Evolutionary conservation across 163 green algal species (phyloP).

Genomic region (Prototheca wickerhamii): DNA sequence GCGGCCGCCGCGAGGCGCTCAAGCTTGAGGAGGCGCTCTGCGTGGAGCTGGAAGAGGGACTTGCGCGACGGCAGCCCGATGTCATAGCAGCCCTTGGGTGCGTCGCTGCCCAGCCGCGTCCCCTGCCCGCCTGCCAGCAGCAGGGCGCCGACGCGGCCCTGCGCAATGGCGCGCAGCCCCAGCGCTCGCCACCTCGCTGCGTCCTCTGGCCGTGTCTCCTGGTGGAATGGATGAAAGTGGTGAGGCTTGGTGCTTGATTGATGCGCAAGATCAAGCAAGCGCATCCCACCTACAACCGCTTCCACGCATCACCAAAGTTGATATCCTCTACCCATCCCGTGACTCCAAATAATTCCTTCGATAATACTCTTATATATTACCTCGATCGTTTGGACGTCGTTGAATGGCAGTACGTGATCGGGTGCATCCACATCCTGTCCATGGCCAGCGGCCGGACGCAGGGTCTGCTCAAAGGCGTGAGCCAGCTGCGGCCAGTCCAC

Average conservation of each 20-base stretch:
- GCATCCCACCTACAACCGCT: not conserved
- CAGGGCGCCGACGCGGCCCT: conserved; percentile 70
- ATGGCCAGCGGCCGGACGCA: too few species aligned
- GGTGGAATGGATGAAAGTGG: not conserved
- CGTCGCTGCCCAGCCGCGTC: conserved; percentile 76
- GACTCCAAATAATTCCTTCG: not conserved
- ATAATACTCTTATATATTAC: not conserved
- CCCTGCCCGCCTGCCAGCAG: conserved; percentile 92
- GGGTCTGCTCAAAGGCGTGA: too few species aligned
- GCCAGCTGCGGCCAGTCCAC: too few species aligned
- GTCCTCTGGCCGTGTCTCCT: conserved; percentile 19
- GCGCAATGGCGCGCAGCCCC: conserved; percentile 39
- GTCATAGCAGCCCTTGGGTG: conserved; percentile 91
- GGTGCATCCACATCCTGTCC: too few species aligned
- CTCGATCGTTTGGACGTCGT: conserved; percentile 16
- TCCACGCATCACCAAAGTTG: not conserved
- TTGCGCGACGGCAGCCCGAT: conserved; percentile 91
- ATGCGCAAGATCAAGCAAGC: not conserved
- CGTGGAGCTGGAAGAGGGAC: conserved; percentile 88
- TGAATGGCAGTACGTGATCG: conserved; percentile 5
- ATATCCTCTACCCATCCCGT: not conserved
- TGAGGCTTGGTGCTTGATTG: not conserved
- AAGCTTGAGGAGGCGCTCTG: conserved; percentile 64
- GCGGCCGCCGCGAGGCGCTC: conserved; percentile 48
- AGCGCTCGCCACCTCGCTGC: conserved; percentile 21